Conservation (phyloP, 495 filamentous ascomycete species). For the Recurvomyces mirabilis region DNA sequence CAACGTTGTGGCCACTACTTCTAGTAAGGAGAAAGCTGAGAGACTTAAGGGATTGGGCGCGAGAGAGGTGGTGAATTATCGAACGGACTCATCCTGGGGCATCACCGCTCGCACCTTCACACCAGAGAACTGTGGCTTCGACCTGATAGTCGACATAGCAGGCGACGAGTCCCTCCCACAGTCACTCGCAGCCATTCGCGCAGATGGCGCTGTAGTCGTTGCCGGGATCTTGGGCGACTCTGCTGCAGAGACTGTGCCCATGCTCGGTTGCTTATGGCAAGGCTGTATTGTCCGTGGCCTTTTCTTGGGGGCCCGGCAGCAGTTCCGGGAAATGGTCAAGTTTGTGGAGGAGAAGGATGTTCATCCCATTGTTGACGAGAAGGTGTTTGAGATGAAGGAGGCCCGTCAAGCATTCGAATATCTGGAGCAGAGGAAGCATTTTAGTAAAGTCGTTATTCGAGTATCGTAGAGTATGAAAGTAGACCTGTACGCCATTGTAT, state of each 20-base stretch:
- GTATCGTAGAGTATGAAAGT: no score
- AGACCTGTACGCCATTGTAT: no score
- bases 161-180: slow-evolving; percentile 2
- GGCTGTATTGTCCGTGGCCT: slow-evolving; percentile 5
- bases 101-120: neutral
- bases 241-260: neutral
- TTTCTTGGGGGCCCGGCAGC: neutral
- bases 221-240: neutral
- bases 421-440: slow-evolving; percentile 3
- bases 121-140: slow-evolving; percentile 1
- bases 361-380: slow-evolving; percentile 1
- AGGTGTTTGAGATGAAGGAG: slow-evolving; percentile 4
- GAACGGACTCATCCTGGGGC: slow-evolving; percentile 32
- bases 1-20: slow-evolving; percentile 37
- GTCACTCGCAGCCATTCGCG: slow-evolving; percentile 1
- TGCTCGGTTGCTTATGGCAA: slow-evolving; percentile 1
- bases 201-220: neutral
- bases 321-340: slow-evolving; percentile 4
- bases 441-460: slow-evolving; percentile 5
- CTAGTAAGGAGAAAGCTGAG: slow-evolving; percentile 33
- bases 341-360: slow-evolving; percentile 5
- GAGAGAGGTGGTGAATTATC: slow-evolving; percentile 35
- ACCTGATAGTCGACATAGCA: slow-evolving; percentile 2
- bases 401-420: neutral
- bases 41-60: slow-evolving; percentile 33